Percentiles rank a stretch among this genome's conserved stretches.
Conservation (phyloP, 345 rosid species). For the Acer campestre region DNA sequence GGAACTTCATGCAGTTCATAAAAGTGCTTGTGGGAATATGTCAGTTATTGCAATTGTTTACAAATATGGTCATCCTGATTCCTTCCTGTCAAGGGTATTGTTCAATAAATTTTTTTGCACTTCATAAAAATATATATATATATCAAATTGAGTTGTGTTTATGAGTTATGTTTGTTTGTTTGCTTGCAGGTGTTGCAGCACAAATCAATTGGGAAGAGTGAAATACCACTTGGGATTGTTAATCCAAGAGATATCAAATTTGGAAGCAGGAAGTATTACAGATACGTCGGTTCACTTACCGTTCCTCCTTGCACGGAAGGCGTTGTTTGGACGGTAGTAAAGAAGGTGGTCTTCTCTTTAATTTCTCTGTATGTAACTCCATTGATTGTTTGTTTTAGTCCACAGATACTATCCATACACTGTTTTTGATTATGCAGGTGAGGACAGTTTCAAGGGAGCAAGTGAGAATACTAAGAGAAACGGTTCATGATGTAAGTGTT, state of each 20-base stretch:
- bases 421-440: constrained; percentile 37
- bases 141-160: too few species aligned
- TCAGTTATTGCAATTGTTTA: constrained; percentile 64
- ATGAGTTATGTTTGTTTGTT: not conserved
- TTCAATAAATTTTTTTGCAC: not conserved
- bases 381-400: not conserved
- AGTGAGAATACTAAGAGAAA: constrained; percentile 43
- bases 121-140: too few species aligned
- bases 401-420: not conserved
- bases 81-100: constrained; percentile 54
- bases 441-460: constrained; percentile 70
- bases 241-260: constrained; percentile 54
- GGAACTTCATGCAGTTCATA: constrained; percentile 75
- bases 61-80: constrained; percentile 56
- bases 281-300: constrained; percentile 76
- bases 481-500: constrained; percentile 66
- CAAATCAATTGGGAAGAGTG: constrained; percentile 29
- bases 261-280: constrained; percentile 54
- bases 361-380: not conserved
- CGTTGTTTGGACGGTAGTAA: constrained; percentile 62
- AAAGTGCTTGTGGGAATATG: constrained; percentile 25
- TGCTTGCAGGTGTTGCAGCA: constrained; percentile 43
- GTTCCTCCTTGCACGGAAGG: constrained; percentile 81
- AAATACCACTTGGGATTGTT: constrained; percentile 39
- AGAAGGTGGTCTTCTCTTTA: constrained; percentile 33